phyloP scores from a whole-genome alignment of 805 yeast species.

The Metschnikowia proteae region DNA sequence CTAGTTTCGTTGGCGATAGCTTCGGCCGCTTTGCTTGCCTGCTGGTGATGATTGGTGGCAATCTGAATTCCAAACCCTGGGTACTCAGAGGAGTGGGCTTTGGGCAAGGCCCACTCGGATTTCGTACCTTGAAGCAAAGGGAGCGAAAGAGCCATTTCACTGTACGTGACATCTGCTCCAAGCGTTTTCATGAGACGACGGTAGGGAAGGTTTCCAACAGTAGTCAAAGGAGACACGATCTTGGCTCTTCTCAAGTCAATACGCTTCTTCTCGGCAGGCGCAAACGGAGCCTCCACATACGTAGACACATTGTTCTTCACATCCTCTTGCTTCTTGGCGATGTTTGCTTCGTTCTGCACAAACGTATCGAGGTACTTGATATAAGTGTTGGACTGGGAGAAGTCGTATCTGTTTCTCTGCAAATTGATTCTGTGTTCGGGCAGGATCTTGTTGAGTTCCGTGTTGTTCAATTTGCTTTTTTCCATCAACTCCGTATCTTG shows the following conservation, averaged over 20 bases:
- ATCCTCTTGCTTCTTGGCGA: conserved; percentile 26
- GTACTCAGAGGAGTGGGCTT: conserved; percentile 75
- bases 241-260: conserved; percentile 68
- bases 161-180: conserved; percentile 90
- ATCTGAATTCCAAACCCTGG: conserved; percentile 94
- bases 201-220: conserved; percentile 95
- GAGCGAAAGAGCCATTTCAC: conserved; percentile 89
- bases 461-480: conserved; percentile 29
- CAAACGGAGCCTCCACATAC: conserved; percentile 76
- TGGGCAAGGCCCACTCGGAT: conserved; percentile 96
- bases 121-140: conserved; percentile 88
- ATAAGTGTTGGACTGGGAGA: conserved; percentile 54
- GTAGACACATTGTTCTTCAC: conserved; percentile 36
- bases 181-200: conserved; percentile 85
- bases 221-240: conserved; percentile 91
- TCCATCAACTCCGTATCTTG: conserved; percentile 43
- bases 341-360: conserved; percentile 41
- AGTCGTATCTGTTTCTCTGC: conserved; percentile 59
- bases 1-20: conserved; percentile 56
- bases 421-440: conserved; percentile 44
- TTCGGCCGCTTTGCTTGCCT: conserved; percentile 90
- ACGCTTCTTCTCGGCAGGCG: conserved; percentile 75
- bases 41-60: conserved; percentile 90
- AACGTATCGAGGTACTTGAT: conserved; percentile 59
- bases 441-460: conserved; percentile 63